Base-by-base conservation (phyloP, 768 basidiomycete genomes). In the Tulasnella sp. region DNA sequence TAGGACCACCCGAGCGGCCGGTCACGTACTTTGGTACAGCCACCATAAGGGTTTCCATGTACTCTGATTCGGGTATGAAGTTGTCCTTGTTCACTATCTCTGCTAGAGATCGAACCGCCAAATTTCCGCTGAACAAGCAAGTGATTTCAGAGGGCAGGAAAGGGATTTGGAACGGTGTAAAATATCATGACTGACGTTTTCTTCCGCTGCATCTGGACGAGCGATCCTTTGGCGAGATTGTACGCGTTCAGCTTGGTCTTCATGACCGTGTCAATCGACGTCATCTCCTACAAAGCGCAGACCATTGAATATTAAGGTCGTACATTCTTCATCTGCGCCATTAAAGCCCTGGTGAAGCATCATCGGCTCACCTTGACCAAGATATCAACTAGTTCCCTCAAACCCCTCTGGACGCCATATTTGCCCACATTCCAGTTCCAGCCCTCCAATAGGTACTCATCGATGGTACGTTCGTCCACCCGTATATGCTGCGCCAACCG, bases 391-490 rank as follows among this genome's bases (percentile, higher is more conserved):
- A 95, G 80, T 56, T 98, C 96, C 50, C 78, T 77, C 41, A 98
- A 76, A 62, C 86, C 80, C 65, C 83, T 81, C 68, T 93, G 87
- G 23, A 83, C 77, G 50, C 87, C 86, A 73, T 94, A 99, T 64
- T 95, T 81, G 21, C 89, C 84, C 67, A 86, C 84, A 67, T 98
- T 94, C 96, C 96, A 99, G 66, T 77, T 80, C 94, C 94, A 99
- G 3, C 77, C 78, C 1, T 67, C 66, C n/a, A 94, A 69, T 13
- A 94, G 72, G 68, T 93, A 93, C 58, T 82, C 79, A 60, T 95
- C 89, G 5, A 88, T 80, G 29, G 76, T 78, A 61, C 79, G 75
- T 68, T 95, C 92, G 65, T 95, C 85, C 19, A 94, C 81, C 38
- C 85, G 75, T 41, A 86, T 74, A 68, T 93, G 88, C 68, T 87